These are phyloP conservation scores for Pseudocercospora macadamiae DNA, from an alignment of 2,329 filamentous ascomycete genomes.

Conservation along the genomic window DNA sequence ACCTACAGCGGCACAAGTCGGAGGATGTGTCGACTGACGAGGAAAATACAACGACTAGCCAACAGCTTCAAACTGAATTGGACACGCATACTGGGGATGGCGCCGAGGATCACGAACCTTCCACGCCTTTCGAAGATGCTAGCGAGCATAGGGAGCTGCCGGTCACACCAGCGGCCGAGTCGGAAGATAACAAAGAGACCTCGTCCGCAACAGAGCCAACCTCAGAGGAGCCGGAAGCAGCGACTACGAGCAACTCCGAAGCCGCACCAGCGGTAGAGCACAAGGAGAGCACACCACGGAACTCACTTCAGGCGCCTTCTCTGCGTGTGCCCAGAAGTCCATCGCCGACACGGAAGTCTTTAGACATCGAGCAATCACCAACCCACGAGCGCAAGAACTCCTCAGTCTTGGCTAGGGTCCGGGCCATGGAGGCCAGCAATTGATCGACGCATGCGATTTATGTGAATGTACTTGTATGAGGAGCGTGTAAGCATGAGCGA, in stretches of 20 bases:
- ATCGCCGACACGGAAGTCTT: conserved; percentile 11
- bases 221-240: background rate
- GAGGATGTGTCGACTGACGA: conserved; percentile 6
- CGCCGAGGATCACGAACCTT: conserved; percentile 12
- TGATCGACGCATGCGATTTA: background rate
- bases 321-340: background rate
- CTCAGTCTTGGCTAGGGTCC: conserved; percentile 27
- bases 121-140: conserved; percentile 29
- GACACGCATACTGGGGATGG: conserved; percentile 17
- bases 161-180: conserved; percentile 6
- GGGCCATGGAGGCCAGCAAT: conserved; percentile 28
- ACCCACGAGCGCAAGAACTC: conserved; percentile 25
- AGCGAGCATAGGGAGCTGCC: conserved; percentile 19
- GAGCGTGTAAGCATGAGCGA: background rate
- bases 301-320: conserved; percentile 8
- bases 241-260: background rate
- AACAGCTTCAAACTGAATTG: conserved; percentile 8
- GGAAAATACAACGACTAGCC: background rate
- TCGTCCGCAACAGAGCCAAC: background rate
- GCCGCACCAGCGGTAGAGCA: background rate
- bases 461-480: conserved; percentile 4
- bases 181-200: conserved; percentile 1
- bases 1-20: conserved; percentile 10
- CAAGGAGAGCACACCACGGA: conserved; percentile 10
- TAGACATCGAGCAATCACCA: conserved; percentile 13